These are phyloP conservation scores for Cladosporium halotolerans DNA, from an alignment of 2,329 filamentous ascomycete species.

Conservation along the genomic window DNA sequence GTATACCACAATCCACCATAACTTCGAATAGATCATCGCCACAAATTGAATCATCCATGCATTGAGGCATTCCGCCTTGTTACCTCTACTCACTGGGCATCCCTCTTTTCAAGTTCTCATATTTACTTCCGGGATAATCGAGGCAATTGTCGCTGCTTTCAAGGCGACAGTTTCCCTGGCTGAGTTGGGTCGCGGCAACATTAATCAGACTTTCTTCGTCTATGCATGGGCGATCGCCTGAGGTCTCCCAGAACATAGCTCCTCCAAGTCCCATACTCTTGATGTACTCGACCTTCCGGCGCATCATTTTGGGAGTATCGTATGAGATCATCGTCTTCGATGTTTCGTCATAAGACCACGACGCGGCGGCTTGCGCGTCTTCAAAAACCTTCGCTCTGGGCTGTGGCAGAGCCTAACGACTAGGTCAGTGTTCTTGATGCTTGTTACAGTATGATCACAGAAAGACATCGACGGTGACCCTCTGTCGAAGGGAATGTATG, in stretches of 20 bases:
- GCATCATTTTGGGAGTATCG: conserved; percentile 60
- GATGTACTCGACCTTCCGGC: conserved; percentile 67
- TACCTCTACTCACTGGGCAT: neutral
- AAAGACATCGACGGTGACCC: no score
- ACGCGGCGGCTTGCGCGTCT: conserved; percentile 61
- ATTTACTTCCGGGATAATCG: conserved; percentile 44
- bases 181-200: conserved; percentile 35
- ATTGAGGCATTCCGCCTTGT: no score
- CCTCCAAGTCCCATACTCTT: conserved; percentile 64
- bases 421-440: no score
- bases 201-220: conserved; percentile 54
- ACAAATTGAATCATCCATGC: no score
- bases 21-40: no score
- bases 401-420: conserved; percentile 57
- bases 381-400: conserved; percentile 57
- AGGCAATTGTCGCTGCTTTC: conserved; percentile 45
- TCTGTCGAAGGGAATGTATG: no score
- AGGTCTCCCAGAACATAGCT: conserved; percentile 97
- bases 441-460: no score
- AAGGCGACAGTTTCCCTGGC: conserved; percentile 35
- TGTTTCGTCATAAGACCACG: conserved; percentile 66
- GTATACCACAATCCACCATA: no score
- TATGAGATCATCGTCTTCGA: conserved; percentile 69
- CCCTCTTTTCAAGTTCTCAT: neutral
- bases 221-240: conserved; percentile 60